A percentile compares a stretch with the other conserved stretches of the same genome.
Evolutionary conservation across 2,329 filamentous ascomycete species (phyloP).

Genomic region (Penicillium sp.): DNA sequence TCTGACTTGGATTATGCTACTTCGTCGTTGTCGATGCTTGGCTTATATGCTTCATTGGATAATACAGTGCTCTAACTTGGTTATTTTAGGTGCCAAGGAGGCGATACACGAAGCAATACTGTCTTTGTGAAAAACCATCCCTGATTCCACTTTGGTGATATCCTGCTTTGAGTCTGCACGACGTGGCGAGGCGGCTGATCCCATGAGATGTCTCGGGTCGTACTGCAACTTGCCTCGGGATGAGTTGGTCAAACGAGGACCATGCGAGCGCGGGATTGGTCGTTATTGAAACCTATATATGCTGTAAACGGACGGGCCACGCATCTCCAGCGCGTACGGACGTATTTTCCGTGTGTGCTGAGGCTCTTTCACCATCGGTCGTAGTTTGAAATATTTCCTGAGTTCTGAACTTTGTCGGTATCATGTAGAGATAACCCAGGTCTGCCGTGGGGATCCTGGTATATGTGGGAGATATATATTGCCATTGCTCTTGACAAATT

Average conservation of each 20-base stretch:
- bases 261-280: neutral
- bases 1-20: neutral
- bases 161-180: neutral
- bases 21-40: neutral
- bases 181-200: neutral
- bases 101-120: neutral
- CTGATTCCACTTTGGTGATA: neutral
- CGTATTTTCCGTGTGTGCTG: neutral
- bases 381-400: neutral
- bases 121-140: neutral
- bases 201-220: slow-evolving; percentile 4
- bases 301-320: slow-evolving; percentile 2
- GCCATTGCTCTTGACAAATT: no score
- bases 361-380: neutral
- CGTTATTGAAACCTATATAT: neutral
- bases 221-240: neutral
- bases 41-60: neutral
- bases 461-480: no score
- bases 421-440: no score
- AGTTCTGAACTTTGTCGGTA: no score
- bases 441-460: no score
- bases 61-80: neutral
- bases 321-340: neutral
- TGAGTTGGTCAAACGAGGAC: neutral
- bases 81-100: neutral